These are phyloP conservation scores for Amylocarpus encephaloides DNA, from an alignment of 2,329 filamentous ascomycete species.

Conservation along the genomic window DNA sequence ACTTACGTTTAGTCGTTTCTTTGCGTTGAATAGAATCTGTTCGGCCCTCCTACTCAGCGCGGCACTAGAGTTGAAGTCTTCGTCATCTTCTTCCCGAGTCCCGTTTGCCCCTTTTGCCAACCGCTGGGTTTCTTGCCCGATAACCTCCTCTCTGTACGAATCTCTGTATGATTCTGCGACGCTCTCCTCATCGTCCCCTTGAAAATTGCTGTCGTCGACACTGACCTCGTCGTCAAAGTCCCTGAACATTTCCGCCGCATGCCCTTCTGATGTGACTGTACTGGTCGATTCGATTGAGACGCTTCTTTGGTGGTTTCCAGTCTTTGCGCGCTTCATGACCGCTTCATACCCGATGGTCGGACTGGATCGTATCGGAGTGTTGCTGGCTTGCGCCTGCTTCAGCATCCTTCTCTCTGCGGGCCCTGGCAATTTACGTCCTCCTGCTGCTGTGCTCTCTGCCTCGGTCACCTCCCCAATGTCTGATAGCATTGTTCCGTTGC, in stretches of 20 bases:
- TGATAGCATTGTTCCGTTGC: conserved; percentile 62
- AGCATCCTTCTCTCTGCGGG: conserved; percentile 28
- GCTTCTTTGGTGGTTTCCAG: conserved; percentile 43
- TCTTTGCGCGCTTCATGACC: conserved; percentile 41
- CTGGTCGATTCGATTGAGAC: conserved; percentile 55
- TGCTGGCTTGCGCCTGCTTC: conserved; percentile 20
- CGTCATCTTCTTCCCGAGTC: conserved; percentile 44
- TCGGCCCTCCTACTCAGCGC: conserved; percentile 79
- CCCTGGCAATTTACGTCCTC: conserved; percentile 32
- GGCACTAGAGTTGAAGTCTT: conserved; percentile 63
- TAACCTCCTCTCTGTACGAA: conserved; percentile 29
- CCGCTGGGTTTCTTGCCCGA: conserved; percentile 25
- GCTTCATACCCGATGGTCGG: conserved; percentile 40
- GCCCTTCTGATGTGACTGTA: conserved; percentile 48
- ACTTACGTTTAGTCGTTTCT: conserved; percentile 77
- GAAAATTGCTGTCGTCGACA: conserved; percentile 58
- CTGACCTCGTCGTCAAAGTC: conserved; percentile 58
- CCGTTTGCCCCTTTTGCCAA: conserved; percentile 23
- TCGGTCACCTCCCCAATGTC: conserved; percentile 56
- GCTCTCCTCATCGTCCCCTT: conserved; percentile 63
- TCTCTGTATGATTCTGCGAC: conserved; percentile 37
- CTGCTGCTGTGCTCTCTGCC: conserved; percentile 42
- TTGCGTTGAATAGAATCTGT: conserved; percentile 86
- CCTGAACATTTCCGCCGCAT: conserved; percentile 44
- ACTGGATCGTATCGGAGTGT: conserved; percentile 36